phyloP scores from a whole-genome alignment of 805 yeast genomes.

The Candida hungchunana region DNA sequence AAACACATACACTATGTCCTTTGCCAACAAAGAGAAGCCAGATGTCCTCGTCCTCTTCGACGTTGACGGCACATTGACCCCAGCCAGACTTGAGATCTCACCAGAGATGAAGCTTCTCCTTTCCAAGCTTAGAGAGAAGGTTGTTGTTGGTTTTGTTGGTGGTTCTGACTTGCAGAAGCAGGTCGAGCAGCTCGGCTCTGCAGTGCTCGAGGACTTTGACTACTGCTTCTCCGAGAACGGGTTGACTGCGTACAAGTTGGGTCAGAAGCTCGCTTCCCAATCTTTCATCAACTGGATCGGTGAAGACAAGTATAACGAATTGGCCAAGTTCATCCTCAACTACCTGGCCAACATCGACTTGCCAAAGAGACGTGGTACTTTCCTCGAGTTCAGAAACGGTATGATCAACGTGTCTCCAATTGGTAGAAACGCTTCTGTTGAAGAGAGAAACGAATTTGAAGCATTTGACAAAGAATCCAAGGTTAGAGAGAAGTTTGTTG shows the following conservation, averaged over 20 bases:
- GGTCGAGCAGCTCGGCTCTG: slow-evolving; percentile 89
- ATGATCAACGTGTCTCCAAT: slow-evolving; percentile 98
- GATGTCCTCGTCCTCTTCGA: slow-evolving; percentile 89
- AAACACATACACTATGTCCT: slow-evolving; percentile 43
- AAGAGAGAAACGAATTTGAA: slow-evolving; percentile 92
- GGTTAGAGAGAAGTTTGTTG: slow-evolving; percentile 80
- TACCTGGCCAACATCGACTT: slow-evolving; percentile 83
- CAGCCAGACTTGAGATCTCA: slow-evolving; percentile 81
- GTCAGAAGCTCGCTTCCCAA: slow-evolving; percentile 85
- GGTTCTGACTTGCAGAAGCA: slow-evolving; percentile 95
- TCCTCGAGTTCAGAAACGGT: slow-evolving; percentile 98
- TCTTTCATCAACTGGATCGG: slow-evolving; percentile 96
- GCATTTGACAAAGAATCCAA: slow-evolving; percentile 74
- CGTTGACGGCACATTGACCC: slow-evolving; percentile 97
- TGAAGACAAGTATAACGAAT: slow-evolving; percentile 85
- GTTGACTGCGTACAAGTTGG: slow-evolving; percentile 91
- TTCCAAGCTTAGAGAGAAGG: slow-evolving; percentile 78
- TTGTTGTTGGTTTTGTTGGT: slow-evolving; percentile 95
- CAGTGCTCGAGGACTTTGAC: slow-evolving; percentile 78
- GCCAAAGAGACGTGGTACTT: slow-evolving; percentile 98
- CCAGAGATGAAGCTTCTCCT: slow-evolving; percentile 75
- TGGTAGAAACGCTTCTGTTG: slow-evolving; percentile 95
- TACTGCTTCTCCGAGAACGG: slow-evolving; percentile 98
- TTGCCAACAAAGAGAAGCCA: slow-evolving; percentile 74
- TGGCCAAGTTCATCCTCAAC: slow-evolving; percentile 78